These are phyloP conservation scores for Debaryomyces hansenii DNA, from an alignment of 805 yeast genomes.

Conservation along the genomic window DNA sequence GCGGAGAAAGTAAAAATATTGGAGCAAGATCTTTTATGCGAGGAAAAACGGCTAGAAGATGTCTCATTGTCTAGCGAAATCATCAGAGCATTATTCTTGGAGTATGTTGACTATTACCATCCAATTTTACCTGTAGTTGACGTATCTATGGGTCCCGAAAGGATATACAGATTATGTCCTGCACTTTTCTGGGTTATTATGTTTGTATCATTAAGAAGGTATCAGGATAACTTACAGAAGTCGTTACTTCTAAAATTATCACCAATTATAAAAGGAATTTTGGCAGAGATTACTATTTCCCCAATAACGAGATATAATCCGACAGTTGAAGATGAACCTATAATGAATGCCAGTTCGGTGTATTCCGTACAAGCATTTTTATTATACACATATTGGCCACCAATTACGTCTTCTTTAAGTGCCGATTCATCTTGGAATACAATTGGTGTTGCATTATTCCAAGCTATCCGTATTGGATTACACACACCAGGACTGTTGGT, in stretches of 20 bases:
- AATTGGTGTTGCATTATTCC: constrained; percentile 88
- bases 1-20: constrained; percentile 8
- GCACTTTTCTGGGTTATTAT: constrained; percentile 92
- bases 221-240: constrained; percentile 33
- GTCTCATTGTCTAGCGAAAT: constrained; percentile 60
- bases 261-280: constrained; percentile 67
- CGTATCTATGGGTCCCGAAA: constrained; percentile 76
- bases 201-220: constrained; percentile 77
- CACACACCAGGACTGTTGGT: constrained; percentile 53
- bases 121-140: constrained; percentile 88
- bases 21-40: constrained; percentile 43
- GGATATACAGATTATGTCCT: constrained; percentile 77
- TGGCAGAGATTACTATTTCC: constrained; percentile 85
- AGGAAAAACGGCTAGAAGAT: constrained; percentile 71
- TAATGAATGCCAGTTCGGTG: constrained; percentile 84
- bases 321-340: constrained; percentile 75
- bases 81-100: constrained; percentile 62
- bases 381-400: constrained; percentile 93
- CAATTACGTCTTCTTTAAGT: constrained; percentile 87
- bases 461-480: constrained; percentile 88
- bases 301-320: constrained; percentile 87
- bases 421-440: constrained; percentile 97
- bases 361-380: constrained; percentile 92
- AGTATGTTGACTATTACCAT: constrained; percentile 77
- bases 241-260: constrained; percentile 60